phyloP scores from a whole-genome alignment of 2,329 filamentous ascomycete species.

The Xylariaceae sp. region DNA sequence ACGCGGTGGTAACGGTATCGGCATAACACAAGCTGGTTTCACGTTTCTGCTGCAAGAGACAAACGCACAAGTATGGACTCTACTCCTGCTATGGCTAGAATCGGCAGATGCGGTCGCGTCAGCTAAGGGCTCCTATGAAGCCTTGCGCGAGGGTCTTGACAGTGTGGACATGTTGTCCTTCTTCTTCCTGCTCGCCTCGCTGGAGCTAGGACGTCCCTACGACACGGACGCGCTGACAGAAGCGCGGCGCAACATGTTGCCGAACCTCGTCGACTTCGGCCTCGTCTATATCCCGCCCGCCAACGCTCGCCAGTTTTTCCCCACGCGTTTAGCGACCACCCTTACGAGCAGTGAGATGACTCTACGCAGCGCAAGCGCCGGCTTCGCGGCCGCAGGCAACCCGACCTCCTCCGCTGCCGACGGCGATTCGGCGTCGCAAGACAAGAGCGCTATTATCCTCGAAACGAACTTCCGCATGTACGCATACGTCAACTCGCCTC shows the following conservation, averaged over 20 bases:
- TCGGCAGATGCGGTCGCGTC: conserved; percentile 58
- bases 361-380: conserved; percentile 63
- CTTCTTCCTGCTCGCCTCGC: conserved; percentile 87
- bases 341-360: conserved; percentile 70
- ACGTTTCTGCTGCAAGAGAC: conserved; percentile 91
- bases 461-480: conserved; percentile 98
- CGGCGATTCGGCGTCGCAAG: conserved; percentile 26
- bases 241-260: conserved; percentile 82
- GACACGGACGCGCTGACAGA: conserved; percentile 77
- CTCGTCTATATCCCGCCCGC: conserved; percentile 69
- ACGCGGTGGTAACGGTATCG: conserved; percentile 45
- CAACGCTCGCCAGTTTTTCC: conserved; percentile 66
- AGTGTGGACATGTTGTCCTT: conserved; percentile 93
- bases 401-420: conserved; percentile 30
- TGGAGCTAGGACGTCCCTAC: conserved; percentile 89
- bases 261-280: conserved; percentile 84
- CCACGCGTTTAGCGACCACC: conserved; percentile 88
- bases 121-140: conserved; percentile 32
- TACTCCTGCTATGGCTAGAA: conserved; percentile 88
- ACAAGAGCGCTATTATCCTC: conserved; percentile 83
- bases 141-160: conserved; percentile 61
- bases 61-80: conserved; percentile 94
- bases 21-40: conserved; percentile 89
- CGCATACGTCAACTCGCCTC: conserved; percentile 88
- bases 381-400: conserved; percentile 59